phyloP scores from a whole-genome alignment of 345 rosid genomes.

The Syzygium grande region DNA sequence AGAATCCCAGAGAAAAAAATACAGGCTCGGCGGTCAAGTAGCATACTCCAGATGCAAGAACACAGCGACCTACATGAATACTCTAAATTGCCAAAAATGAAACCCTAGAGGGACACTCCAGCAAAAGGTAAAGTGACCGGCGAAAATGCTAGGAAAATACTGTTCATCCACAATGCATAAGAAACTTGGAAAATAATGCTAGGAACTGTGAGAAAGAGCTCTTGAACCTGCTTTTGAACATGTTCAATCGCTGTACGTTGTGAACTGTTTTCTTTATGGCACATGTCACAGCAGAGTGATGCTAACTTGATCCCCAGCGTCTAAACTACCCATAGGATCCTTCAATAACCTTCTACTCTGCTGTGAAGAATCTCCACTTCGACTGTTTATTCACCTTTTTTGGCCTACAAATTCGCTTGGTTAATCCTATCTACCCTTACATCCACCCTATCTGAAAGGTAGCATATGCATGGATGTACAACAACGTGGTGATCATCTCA shows the following conservation, averaged over 20 bases:
- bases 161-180: not conserved
- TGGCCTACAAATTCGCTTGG: not conserved
- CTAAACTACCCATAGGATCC: constrained; percentile 1
- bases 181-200: not conserved
- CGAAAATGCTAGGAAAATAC: not conserved
- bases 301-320: not conserved
- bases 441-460: not conserved
- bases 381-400: not conserved
- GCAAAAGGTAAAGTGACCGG: not conserved
- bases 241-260: not conserved
- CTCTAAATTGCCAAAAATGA: not conserved
- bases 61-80: not conserved
- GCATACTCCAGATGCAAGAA: not conserved
- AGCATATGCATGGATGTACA: not conserved
- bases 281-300: not conserved
- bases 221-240: not conserved
- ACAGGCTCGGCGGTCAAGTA: not conserved
- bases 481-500: not conserved
- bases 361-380: not conserved
- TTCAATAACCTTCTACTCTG: constrained; percentile 2
- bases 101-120: not conserved
- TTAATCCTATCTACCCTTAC: not conserved
- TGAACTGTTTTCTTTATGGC: not conserved
- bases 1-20: not conserved
- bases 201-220: not conserved